Evolutionary conservation across 2,329 filamentous ascomycete species (phyloP).

Genomic region (Alternaria incomplexa): DNA sequence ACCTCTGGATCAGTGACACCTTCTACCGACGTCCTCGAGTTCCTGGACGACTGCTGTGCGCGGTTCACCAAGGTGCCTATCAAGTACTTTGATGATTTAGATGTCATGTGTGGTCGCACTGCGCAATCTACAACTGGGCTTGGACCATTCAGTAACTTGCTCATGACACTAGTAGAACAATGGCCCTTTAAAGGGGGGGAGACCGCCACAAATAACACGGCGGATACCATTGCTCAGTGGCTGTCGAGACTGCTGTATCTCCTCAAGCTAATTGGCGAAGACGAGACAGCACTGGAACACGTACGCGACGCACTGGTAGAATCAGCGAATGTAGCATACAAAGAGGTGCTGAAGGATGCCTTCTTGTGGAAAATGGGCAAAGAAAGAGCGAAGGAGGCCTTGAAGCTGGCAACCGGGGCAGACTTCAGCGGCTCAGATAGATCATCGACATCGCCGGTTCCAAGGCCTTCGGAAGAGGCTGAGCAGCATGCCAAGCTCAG

Average conservation of each 20-base stretch:
- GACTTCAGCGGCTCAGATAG: conserved; percentile 46
- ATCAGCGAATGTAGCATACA: conserved; percentile 34
- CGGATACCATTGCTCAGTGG: conserved; percentile 44
- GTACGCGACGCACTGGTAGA: conserved; percentile 39
- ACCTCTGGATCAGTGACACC: conserved; percentile 39
- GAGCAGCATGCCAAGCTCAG: conserved; percentile 16
- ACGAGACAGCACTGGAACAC: conserved; percentile 31
- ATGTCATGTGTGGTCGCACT: conserved; percentile 52
- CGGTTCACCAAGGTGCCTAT: conserved; percentile 78
- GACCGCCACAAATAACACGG: conserved; percentile 29
- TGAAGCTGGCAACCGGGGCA: conserved; percentile 42
- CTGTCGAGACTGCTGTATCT: conserved; percentile 43
- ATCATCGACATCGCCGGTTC: conserved; percentile 36
- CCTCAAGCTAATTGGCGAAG: conserved; percentile 46
- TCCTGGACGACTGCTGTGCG: conserved; percentile 82
- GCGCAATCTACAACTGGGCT: conserved; percentile 23
- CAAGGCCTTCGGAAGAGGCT: conserved; percentile 21
- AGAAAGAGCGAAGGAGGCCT: conserved; percentile 42
- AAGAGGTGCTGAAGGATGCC: conserved; percentile 41
- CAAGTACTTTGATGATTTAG: conserved; percentile 78
- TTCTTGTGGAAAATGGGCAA: conserved; percentile 49
- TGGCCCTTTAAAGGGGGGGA: conserved; percentile 65
- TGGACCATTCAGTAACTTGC: conserved; percentile 65
- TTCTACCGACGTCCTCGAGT: conserved; percentile 62
- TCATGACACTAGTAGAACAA: conserved; percentile 77